phyloP scores from a whole-genome alignment of 306 rosid genomes.

The Mimosa pudica region DNA sequence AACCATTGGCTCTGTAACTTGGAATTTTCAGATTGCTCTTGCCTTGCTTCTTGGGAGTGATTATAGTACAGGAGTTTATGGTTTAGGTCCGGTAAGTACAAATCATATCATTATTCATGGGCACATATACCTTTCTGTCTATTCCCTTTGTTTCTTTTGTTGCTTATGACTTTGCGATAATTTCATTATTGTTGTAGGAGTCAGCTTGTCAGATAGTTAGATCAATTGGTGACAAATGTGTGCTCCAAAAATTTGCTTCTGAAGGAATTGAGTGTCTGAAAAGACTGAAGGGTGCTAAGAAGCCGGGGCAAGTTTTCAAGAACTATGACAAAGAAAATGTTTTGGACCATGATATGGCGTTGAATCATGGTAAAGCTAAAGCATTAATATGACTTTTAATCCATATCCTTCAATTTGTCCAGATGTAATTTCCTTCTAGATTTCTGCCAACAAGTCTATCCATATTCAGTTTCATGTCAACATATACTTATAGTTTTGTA shows the following conservation, averaged over 20 bases:
- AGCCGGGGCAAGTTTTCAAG: conserved; percentile 35
- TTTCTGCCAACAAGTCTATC: conserved; percentile 12
- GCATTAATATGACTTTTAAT: conserved; percentile 9
- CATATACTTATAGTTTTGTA: not conserved
- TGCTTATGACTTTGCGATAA: conserved; percentile 27
- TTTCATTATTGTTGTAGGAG: conserved; percentile 51
- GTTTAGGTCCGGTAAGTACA: conserved; percentile 71
- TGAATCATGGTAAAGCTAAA: conserved; percentile 36
- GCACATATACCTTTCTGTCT: conserved; percentile 18
- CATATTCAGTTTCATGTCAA: conserved; percentile 3
- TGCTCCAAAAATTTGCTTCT: conserved; percentile 70
- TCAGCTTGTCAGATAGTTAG: conserved; percentile 74
- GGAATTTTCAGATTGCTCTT: conserved; percentile 68
- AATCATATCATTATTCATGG: conserved; percentile 23
- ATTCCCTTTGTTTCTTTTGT: conserved; percentile 8
- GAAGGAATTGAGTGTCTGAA: conserved; percentile 70
- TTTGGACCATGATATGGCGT: conserved; percentile 20
- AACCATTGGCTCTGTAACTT: conserved; percentile 36
- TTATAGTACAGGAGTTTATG: conserved; percentile 70
- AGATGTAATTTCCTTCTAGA: conserved; percentile 11
- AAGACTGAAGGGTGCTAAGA: conserved; percentile 50
- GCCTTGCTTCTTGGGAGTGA: conserved; percentile 85
- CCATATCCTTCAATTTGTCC: conserved; percentile 12
- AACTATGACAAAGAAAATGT: conserved; percentile 38
- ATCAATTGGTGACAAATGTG: conserved; percentile 62